These are phyloP conservation scores for Liquidambar formosana DNA, from an alignment of 164 flowering plant species.

Conservation along the genomic window DNA sequence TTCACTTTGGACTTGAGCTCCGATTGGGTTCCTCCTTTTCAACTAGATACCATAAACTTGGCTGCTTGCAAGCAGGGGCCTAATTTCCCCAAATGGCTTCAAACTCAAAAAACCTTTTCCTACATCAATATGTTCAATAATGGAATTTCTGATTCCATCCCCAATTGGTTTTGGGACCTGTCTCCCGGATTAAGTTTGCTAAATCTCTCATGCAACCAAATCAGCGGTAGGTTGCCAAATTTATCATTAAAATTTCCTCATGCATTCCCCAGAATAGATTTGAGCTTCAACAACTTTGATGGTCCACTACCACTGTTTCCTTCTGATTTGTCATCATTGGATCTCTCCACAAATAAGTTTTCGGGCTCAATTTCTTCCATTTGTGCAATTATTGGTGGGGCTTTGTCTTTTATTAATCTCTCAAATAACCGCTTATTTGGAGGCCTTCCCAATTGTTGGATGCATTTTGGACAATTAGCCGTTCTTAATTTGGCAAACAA, in stretches of 20 bases:
- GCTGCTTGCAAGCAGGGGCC: slow-evolving; percentile 22
- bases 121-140: slow-evolving; percentile 7
- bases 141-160: slow-evolving; percentile 21
- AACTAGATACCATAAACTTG: not conserved
- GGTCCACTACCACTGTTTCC: slow-evolving; percentile 25
- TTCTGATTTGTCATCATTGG: not conserved
- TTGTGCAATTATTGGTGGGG: not conserved
- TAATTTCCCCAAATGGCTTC: slow-evolving; percentile 25
- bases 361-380: slow-evolving; percentile 10
- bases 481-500: slow-evolving; percentile 17
- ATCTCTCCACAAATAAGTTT: slow-evolving; percentile 24
- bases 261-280: slow-evolving; percentile 1
- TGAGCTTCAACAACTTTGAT: slow-evolving; percentile 17
- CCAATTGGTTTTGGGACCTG: slow-evolving; percentile 24
- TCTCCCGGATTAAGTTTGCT: not conserved
- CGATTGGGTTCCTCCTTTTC: slow-evolving; percentile 31
- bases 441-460: slow-evolving; percentile 13
- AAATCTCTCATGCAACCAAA: slow-evolving; percentile 21
- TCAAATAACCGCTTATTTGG: slow-evolving; percentile 22
- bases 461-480: not conserved
- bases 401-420: slow-evolving; percentile 15
- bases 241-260: not conserved
- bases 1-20: slow-evolving; percentile 10
- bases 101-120: slow-evolving; percentile 15
- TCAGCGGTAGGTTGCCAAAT: slow-evolving; percentile 16